Evolutionary conservation across 139 green algal genomes (phyloP), one percentile per base, ranked within the genome.

Genomic region (Deuterostichococcus epilithicus): DNA sequence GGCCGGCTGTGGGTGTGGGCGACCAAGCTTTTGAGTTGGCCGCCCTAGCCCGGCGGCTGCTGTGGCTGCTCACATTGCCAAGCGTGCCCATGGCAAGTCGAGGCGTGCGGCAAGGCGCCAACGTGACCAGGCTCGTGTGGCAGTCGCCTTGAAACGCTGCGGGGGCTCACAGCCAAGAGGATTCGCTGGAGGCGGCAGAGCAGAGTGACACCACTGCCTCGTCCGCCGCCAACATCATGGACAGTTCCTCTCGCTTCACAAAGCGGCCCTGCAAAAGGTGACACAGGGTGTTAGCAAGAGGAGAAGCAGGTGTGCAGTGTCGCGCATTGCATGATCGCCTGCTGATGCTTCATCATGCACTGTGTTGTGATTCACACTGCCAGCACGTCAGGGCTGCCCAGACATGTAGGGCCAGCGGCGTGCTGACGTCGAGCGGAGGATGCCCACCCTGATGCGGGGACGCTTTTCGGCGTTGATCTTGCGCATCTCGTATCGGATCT

Each of bases 391-490:
- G 59, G 15, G 10, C 39, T 35, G 22, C 32, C 2, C 60, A 26
- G 25, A 28, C 59, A 23, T 58, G 70, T 39, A 25, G 28, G 36
- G 30, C 0, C 39, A 37, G 25, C 71, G 66, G 35, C 0, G 60
- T 20, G 36, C 32, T 66, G 23, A 37, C 2, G 13, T 22, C 33
- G 44, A 15, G 47, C 4, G 30, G 1, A 36, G 33, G 3, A 0
- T 22, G 26, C 20, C 0, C 39, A 79, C 92, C 82, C 94, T 94
- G 75, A 94, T 90, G 65, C 92, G 87, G 0, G 91, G 92, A 2
- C 92, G 80, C 52, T 88, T 88, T 75, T 96, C 91, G 20, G 92
- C 91, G 83, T 95, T 94, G 26, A 86, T 82, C 81, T 95, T 94
- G 59, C 92, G 85, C 3, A 84, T 88, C n/a, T 87, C 84, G 68